Evolutionary conservation across 495 filamentous ascomycete genomes (phyloP).

Genomic region (Aeminium ludgeri): DNA sequence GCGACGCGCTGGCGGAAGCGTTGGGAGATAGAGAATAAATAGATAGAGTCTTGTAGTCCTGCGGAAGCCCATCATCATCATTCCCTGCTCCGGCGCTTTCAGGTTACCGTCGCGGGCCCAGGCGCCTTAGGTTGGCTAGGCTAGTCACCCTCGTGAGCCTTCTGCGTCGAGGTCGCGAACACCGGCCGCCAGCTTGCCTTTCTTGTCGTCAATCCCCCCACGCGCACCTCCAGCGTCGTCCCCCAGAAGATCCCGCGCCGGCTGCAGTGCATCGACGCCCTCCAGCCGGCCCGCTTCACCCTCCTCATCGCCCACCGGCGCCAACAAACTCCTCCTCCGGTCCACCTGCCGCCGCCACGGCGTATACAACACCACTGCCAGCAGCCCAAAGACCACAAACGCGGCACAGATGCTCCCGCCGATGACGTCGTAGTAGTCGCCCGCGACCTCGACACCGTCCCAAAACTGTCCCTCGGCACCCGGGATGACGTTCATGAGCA

Average conservation of each 20-base stretch:
- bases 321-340: constrained; percentile 3
- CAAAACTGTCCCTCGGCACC: constrained; percentile 62
- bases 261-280: not conserved
- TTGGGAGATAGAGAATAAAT: too few relatives aligned
- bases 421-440: constrained; percentile 74
- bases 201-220: too few relatives aligned
- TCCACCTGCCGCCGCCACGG: constrained; percentile 58
- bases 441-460: constrained; percentile 60
- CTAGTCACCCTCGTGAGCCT: too few relatives aligned
- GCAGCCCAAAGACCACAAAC: constrained; percentile 58
- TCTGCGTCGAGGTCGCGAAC: too few relatives aligned
- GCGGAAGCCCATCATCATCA: too few relatives aligned
- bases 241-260: too few relatives aligned
- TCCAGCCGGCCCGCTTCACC: not conserved
- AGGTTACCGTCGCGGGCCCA: too few relatives aligned
- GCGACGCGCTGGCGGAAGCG: not conserved
- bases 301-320: not conserved
- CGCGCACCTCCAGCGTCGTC: too few relatives aligned
- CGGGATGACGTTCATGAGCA: constrained; percentile 52
- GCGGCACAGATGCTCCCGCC: constrained; percentile 65
- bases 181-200: too few relatives aligned
- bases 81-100: too few relatives aligned
- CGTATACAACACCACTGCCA: constrained; percentile 55
- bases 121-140: too few relatives aligned
- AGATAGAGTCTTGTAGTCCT: too few relatives aligned